Evolutionary conservation across 257 asterid species (phyloP), one percentile per base, ranked within the genome.

Genomic region (Mitragyna speciosa): DNA sequence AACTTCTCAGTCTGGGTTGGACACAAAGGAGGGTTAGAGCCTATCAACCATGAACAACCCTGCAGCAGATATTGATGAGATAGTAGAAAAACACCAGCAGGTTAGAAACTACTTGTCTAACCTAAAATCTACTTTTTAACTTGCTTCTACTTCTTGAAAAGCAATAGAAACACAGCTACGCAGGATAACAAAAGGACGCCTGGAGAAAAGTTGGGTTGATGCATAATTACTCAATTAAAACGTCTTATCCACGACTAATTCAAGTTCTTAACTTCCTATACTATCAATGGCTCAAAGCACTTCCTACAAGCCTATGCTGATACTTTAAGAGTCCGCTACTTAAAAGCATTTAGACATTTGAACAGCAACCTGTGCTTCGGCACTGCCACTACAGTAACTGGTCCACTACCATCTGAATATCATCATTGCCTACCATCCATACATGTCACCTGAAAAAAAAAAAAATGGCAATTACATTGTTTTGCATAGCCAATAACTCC

Each of bases 401-500:
- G 16, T 76, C 9, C 43, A 43, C 66, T 76, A 43, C 63, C 72
- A 26, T 26, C 61, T 41, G 51, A n/a, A 22, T n/a, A 41, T 15
- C 8, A 16, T 24, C 39, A 24, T 49, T 14, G 7, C 76, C 63
- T 28, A 61, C 24, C 24, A 31, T 59, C 52, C 26, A 22, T 58
- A 59, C 30, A 75, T n/a, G 59, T 33, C 72, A 76, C 79, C 79
- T 63, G 72, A 26, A 26, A 43, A 19, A 2, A 14, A 61, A 59
- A 5, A 45, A 5, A 5, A 6, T n/a, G 22, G 9, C 10, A 26
- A 45, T 63, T 28, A 76, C 41, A 63, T 15, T 45, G 56, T n/a
- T 39, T 24, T 41, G n/a, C 15, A 12, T 75, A 39, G 24, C 39
- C 10, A 33, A 36, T 17, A 33, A 52, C 15, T 73, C 30, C 41